phyloP scores from a whole-genome alignment of 805 yeast species.

The Suhomyces prunicola region DNA sequence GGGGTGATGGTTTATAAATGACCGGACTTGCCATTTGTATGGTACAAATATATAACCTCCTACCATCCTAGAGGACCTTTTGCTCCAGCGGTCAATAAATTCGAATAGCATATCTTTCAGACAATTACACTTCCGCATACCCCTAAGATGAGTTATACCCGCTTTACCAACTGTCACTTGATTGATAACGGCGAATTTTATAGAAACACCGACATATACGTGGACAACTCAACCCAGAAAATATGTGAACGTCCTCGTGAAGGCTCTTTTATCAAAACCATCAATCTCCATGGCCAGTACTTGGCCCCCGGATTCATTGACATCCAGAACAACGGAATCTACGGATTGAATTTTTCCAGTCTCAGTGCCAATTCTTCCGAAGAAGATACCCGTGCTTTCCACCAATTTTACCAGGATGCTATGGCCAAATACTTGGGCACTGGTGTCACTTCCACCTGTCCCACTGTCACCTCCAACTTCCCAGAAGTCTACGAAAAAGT shows the following conservation, averaged over 20 bases:
- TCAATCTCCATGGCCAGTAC: slow-evolving; percentile 47
- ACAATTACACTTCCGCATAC: background rate
- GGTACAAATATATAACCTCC: background rate
- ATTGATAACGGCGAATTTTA: slow-evolving; percentile 40
- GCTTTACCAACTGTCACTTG: slow-evolving; percentile 41
- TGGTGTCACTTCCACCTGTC: slow-evolving; percentile 56
- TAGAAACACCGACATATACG: slow-evolving; percentile 38
- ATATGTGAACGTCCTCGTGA: slow-evolving; percentile 31
- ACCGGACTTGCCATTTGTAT: background rate
- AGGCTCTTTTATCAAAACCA: slow-evolving; percentile 14
- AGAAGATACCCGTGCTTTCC: slow-evolving; percentile 30
- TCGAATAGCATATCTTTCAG: background rate
- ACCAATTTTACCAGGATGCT: slow-evolving; percentile 37
- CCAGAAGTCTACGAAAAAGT: slow-evolving; percentile 48
- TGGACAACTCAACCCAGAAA: slow-evolving; percentile 40
- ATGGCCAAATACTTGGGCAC: slow-evolving; percentile 46
- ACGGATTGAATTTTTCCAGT: slow-evolving; percentile 51
- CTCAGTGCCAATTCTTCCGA: slow-evolving; percentile 28
- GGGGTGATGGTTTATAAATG: background rate
- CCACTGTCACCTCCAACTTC: slow-evolving; percentile 53
- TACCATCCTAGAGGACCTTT: background rate
- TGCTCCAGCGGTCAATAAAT: background rate
- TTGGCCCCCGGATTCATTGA: slow-evolving; percentile 57
- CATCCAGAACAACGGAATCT: slow-evolving; percentile 57
- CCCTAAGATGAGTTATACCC: slow-evolving; percentile 14